Base-by-base conservation (phyloP, 805 yeast genomes). In the Zygosaccharomyces gambellarensis region DNA sequence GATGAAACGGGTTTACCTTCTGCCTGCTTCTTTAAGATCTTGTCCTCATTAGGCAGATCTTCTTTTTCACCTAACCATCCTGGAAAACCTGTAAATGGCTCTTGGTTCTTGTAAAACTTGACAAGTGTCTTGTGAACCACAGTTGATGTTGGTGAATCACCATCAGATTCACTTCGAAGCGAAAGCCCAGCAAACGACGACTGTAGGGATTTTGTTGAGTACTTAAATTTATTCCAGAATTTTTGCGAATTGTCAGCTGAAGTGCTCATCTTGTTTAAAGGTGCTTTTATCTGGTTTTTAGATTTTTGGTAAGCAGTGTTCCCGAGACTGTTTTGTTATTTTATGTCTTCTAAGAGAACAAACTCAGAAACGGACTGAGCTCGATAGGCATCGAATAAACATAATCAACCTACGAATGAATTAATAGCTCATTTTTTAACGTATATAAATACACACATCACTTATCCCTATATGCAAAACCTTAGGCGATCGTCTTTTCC, bases 401-500 rank as follows among this genome's bases (percentile, higher is more conserved):
- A 2, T 6, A 2, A 10, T 14, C 7, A 17, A 14, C 14, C 8
- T 40, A 27, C 23, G 12, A 30, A 39, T 9, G 17, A 39, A 39
- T n/a, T n/a, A n/a, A 21, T 23, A n/a, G 5, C 23, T 23, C 31
- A 23, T 19, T 30, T 21, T 42, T 8, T 25, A 25, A 42, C n/a
- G 21, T 34, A 42, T 17, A 42, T 29, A 42, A 10, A 30, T 30
- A 30, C 22, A 42, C 28, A 29, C 10, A 42, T 12, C 10, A 34
- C 10, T 10, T 34, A 17, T 14, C 38, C 22, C 22, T 30, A 30
- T 19, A 21, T 30, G 14, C 29, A 21, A 30, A 34, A 14, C 22
- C 60, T 65, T 54, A 68, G 50, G 57, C 64, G 34, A 83, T 67
- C 56, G 95, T 84, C 80, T 90, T 92, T 76, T 94, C 99, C 55